These are phyloP conservation scores for Magnusiomyces clavatus DNA, from an alignment of 1,139 yeast species.

Conservation along the genomic window DNA sequence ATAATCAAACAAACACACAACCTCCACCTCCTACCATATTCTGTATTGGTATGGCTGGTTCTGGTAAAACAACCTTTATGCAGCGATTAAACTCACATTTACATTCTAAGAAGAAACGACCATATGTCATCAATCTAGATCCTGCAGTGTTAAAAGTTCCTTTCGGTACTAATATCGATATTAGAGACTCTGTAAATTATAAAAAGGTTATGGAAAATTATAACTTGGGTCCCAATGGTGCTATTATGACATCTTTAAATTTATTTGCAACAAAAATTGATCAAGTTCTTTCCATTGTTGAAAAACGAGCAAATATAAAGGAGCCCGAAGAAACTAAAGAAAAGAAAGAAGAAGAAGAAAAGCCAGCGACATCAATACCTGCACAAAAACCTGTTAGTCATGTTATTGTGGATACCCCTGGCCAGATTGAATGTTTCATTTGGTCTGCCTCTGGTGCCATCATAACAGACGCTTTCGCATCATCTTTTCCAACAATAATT, in stretches of 20 bases:
- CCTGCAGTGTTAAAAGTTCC: constrained; percentile 95
- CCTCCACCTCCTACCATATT: constrained; percentile 36
- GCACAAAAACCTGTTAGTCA: constrained; percentile 35
- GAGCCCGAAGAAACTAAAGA: background rate
- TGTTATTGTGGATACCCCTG: constrained; percentile 93
- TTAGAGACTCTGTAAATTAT: constrained; percentile 92
- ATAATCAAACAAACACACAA: too few species aligned
- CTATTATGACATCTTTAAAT: constrained; percentile 90
- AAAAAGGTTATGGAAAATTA: constrained; percentile 90
- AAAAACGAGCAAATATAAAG: constrained; percentile 43
- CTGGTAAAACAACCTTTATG: constrained; percentile 97
- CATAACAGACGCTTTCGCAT: constrained; percentile 93
- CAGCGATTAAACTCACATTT: constrained; percentile 87
- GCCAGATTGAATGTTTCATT: constrained; percentile 95
- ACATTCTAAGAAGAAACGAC: constrained; percentile 57
- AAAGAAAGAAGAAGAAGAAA: too few species aligned
- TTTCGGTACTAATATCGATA: constrained; percentile 89
- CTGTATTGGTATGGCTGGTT: constrained; percentile 96
- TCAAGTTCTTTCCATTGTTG: constrained; percentile 81
- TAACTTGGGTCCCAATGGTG: constrained; percentile 95
- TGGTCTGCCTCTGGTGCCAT: constrained; percentile 92
- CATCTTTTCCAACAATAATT: constrained; percentile 88
- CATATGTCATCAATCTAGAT: constrained; percentile 87
- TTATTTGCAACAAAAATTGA: constrained; percentile 92
- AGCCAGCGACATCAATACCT: constrained; percentile 35